Evolutionary conservation across 345 rosid genomes (phyloP).

Genomic region (Stellera chamaejasme): DNA sequence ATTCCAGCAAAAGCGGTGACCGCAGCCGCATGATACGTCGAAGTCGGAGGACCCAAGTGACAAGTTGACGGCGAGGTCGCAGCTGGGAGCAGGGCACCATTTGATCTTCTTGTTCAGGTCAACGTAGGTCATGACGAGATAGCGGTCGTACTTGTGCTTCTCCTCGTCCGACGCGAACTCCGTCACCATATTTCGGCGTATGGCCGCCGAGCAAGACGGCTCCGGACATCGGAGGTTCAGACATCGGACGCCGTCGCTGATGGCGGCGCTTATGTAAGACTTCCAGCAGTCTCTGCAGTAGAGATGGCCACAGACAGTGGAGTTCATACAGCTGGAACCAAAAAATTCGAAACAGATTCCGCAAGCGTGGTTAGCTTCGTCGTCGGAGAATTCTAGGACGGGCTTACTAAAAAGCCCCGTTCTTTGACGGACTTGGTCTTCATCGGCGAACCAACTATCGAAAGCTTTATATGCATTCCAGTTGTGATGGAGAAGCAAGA

Average conservation of each 20-base stretch:
- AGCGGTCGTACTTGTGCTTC: slow-evolving; percentile 11
- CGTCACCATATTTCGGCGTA: slow-evolving; percentile 8
- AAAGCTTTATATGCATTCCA: neutral
- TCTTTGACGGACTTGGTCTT: neutral
- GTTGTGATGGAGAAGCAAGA: neutral
- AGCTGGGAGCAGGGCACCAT: slow-evolving; percentile 24
- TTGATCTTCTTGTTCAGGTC: slow-evolving; percentile 11
- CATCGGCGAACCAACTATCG: neutral
- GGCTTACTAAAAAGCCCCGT: neutral
- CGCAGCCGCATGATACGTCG: slow-evolving; percentile 17
- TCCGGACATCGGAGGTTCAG: slow-evolving; percentile 21
- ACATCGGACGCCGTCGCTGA: slow-evolving; percentile 20
- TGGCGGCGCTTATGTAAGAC: slow-evolving; percentile 5
- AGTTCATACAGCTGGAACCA: neutral
- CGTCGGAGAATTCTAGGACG: neutral
- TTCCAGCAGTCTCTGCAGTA: slow-evolving; percentile 19
- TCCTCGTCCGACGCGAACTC: slow-evolving; percentile 7
- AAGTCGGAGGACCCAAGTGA: slow-evolving; percentile 1
- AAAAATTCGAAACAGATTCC: slow-evolving; percentile 17
- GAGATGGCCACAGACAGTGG: slow-evolving; percentile 20
- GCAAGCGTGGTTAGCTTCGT: neutral
- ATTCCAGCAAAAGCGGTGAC: slow-evolving; percentile 11
- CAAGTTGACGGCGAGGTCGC: slow-evolving; percentile 17
- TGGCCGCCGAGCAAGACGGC: slow-evolving; percentile 11
- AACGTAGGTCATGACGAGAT: slow-evolving; percentile 15